Base-by-base conservation (phyloP, 495 filamentous ascomycete species). In the Lineolata rhizophorae region DNA sequence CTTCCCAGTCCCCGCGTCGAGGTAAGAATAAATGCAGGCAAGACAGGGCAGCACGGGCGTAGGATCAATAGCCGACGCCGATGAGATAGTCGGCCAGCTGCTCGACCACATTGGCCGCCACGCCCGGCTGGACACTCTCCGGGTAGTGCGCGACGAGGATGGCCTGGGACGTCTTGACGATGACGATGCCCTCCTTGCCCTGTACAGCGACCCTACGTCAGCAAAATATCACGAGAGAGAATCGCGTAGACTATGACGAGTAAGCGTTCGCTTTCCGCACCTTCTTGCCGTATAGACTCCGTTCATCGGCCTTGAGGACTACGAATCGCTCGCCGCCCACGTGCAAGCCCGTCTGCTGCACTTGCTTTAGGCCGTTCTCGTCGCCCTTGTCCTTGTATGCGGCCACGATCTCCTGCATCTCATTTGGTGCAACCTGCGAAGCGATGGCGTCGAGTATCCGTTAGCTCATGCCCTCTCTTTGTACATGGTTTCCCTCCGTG, bases 101-200 rank as follows among this genome's bases (percentile, higher is more conserved):
- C 58, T 75, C 73, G 36, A 76, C 66, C 13, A 63, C 63, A 40
- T 54, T 63, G 30, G 66, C 65, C 30, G 76, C 61, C 46, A 66
- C 63, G 36, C 73, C 73, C 17, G 72, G 72, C 44, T 71, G 60
- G 26, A 65, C 54, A 24, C 40, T 50, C 49, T 90, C 82, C 44
- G 61, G 61, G 62, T 92, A 75, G 60, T 92, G 80, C 42, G 65
- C 74, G 51, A 97, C 55, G 47, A 97, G 69, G 48, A 93, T 65
- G 44, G 80, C 76, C 55, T 84, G 75, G 32, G 55, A 69, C 41
- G 84, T 84, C 61, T 82, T 84, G 50, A 72, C 70, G 42, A 81
- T 63, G 45, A 72, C 55, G 43, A 87, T 53, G 36, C 87, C 87
- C 43, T 70, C 69, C 56, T 73, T 79, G 42, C 76, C 81, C 83